Base-by-base conservation (phyloP, 345 rosid species). In the Moricandia arvensis region DNA sequence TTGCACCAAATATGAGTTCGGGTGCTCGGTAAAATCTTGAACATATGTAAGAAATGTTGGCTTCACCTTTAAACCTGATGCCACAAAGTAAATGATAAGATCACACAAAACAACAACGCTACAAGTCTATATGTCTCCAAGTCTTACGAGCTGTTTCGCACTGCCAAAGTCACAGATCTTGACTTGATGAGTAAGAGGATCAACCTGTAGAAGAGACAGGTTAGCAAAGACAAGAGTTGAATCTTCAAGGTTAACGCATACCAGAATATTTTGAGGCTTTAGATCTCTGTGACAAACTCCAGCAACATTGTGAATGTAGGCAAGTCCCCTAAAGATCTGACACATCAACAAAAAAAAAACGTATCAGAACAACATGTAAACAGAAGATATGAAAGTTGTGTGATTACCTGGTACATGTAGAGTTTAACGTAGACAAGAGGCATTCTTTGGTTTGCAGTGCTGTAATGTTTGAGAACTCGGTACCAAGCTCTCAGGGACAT, bases 241-340 rank as follows among this genome's bases (percentile, higher is more conserved):
- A 4, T 49, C 59, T 38, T 55, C 57, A 24, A 79, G 35, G 70
- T 43, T 43, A 31, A 57, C 15, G 0, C 84, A 26, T 85, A 91
- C 97, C 90, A 91, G 76, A 69, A 91, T 86, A 75, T 91, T 91
- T 83, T 91, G 97, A 30, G 97, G 97, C 86, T 91, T 91, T 78
- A 91, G 80, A 83, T 91, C 97, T 69, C 97, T 82, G 41, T 91
- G 97, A 66, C 97, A 91, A 74, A 91, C 93, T 53, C 93, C 88
- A 82, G 93, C 85, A 74, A 86, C 95, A 66, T 83, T 79, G 59
- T 91, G 97, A 73, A 88, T 85, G 63, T 91, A 91, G 0, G 95
- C 97, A 77, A 91, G 85, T 27, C 97, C 97, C 33, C 93, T 83
- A 68, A 91, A 88, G 58, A 91, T 91, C 97, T 91, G 82, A 3